Evolutionary conservation across 345 rosid genomes (phyloP).

Genomic region (Turnera subulata): DNA sequence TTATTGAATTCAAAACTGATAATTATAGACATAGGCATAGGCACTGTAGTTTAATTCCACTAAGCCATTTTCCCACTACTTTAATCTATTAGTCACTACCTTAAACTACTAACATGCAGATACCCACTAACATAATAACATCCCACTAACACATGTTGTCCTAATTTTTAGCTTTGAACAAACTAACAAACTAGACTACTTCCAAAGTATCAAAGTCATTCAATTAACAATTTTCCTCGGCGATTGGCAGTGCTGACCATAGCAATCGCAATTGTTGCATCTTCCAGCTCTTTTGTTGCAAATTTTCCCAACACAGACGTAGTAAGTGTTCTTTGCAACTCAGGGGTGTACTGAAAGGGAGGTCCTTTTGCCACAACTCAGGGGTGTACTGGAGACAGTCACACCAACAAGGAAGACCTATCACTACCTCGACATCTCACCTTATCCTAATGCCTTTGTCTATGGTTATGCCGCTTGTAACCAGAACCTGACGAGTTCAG

Average conservation of each 20-base stretch:
- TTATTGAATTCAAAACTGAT: no score
- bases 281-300: neutral
- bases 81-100: no score
- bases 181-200: no score
- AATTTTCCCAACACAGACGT: conserved; percentile 37
- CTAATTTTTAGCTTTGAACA: no score
- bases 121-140: no score
- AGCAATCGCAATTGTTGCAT: neutral
- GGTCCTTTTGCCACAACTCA: conserved; percentile 43
- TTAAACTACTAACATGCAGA: no score
- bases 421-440: conserved; percentile 48
- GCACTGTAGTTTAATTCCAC: no score
- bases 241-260: conserved; percentile 11
- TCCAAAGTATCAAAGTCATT: no score
- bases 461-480: conserved; percentile 52
- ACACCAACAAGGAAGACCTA: conserved; percentile 29
- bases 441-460: conserved; percentile 56
- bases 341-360: conserved; percentile 27
- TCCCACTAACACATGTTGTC: no score
- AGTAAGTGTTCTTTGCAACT: conserved; percentile 39
- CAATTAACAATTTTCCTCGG: conserved; percentile 13
- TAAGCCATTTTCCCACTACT: no score
- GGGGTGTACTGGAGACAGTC: conserved; percentile 18
- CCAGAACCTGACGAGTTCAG: conserved; percentile 34
- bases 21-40: no score